Percentiles rank a stretch among this genome's conserved stretches.
phyloP scores from a whole-genome alignment of 2,329 filamentous ascomycete species.

The Ascochyta rabiei region DNA sequence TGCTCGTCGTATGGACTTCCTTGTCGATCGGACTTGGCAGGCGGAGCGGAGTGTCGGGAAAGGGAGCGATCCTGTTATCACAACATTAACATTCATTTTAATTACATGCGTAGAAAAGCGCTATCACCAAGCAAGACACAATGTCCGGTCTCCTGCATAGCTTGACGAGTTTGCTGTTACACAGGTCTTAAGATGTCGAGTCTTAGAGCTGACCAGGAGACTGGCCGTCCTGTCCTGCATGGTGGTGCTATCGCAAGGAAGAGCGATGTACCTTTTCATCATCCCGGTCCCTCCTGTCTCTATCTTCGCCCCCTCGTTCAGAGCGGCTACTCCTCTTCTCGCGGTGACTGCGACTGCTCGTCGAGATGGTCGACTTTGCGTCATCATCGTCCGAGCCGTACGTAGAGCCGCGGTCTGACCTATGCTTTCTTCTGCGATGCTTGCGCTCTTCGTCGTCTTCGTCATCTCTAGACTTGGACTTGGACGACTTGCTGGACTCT shows the following conservation, averaged over 20 bases:
- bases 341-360: constrained; percentile 44
- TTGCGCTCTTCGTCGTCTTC: constrained; percentile 51
- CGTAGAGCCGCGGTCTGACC: constrained; percentile 46
- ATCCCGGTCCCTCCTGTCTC: constrained; percentile 43
- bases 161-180: background rate
- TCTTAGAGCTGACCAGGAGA: constrained; percentile 4
- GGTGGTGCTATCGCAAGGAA: constrained; percentile 33
- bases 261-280: constrained; percentile 47
- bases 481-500: constrained; percentile 43
- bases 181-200: background rate
- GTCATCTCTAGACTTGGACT: constrained; percentile 40
- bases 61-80: constrained; percentile 40
- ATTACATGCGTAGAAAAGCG: constrained; percentile 33
- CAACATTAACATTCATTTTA: constrained; percentile 41
- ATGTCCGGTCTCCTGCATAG: background rate
- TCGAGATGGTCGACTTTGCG: constrained; percentile 42
- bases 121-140: constrained; percentile 12
- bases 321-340: constrained; percentile 51
- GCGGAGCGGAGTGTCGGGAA: constrained; percentile 32
- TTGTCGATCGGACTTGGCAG: constrained; percentile 32
- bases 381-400: constrained; percentile 50
- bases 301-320: constrained; percentile 40
- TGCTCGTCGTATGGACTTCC: constrained; percentile 48
- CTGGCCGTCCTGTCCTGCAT: background rate
- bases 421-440: constrained; percentile 54